Evolutionary conservation across 768 basidiomycete genomes (phyloP).

Genomic region (Boletellus sp.): DNA sequence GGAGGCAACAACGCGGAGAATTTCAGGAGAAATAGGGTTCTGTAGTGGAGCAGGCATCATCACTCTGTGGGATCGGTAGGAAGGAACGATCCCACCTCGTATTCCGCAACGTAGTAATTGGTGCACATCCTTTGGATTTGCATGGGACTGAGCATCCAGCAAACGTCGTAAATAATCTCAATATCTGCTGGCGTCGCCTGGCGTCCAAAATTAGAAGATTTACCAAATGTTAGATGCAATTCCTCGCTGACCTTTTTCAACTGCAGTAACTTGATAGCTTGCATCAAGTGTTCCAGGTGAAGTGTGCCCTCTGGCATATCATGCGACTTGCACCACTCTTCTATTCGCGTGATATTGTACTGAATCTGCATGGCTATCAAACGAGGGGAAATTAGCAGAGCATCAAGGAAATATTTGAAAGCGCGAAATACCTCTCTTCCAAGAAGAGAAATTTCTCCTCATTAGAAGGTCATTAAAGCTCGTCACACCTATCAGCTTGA

Average conservation of each 20-base stretch:
- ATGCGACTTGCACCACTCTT: slow-evolving; percentile 99
- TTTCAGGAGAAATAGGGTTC: slow-evolving; percentile 97
- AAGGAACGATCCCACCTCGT: slow-evolving; percentile 62
- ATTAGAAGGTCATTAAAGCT: slow-evolving; percentile 98
- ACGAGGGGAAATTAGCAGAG: background rate
- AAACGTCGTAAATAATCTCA: slow-evolving; percentile 98
- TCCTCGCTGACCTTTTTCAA: slow-evolving; percentile 80
- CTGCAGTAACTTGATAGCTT: slow-evolving; percentile 96
- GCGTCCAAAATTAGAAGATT: slow-evolving; percentile 5
- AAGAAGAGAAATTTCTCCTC: slow-evolving; percentile 98
- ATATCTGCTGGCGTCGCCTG: slow-evolving; percentile 93
- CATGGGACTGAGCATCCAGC: slow-evolving; percentile 99
- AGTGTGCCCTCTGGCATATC: slow-evolving; percentile 99
- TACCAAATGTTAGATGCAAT: background rate
- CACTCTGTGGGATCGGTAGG: background rate
- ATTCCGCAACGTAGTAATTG: slow-evolving; percentile 98
- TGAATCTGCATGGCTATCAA: slow-evolving; percentile 97
- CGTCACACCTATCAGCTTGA: slow-evolving; percentile 93
- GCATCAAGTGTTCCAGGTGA: slow-evolving; percentile 98
- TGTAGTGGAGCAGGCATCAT: slow-evolving; percentile 28
- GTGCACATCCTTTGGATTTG: slow-evolving; percentile 99
- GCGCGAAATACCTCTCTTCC: slow-evolving; percentile 84
- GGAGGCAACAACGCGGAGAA: slow-evolving; percentile 92
- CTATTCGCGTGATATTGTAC: slow-evolving; percentile 96
- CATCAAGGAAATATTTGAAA: background rate